These are phyloP conservation scores for Parathielavia hyrcaniae DNA, from an alignment of 495 filamentous ascomycete genomes.

Conservation along the genomic window DNA sequence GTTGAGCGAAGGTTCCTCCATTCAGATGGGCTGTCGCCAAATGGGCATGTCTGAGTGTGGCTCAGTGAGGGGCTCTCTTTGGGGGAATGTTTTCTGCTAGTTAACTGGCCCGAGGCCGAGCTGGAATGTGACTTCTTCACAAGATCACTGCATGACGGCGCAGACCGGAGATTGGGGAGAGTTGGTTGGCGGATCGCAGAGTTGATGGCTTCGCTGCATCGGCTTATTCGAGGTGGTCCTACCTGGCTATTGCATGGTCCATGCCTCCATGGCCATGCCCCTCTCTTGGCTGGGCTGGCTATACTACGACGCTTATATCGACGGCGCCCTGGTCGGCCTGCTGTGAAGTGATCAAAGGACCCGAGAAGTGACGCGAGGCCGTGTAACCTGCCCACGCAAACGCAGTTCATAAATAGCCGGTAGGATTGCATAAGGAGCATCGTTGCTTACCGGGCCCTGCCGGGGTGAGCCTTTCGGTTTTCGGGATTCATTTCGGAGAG, in stretches of 20 bases:
- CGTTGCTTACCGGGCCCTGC: conserved; percentile 4
- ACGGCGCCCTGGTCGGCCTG: too few relatives aligned
- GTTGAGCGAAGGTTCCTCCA: background rate
- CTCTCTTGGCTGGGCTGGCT: too few relatives aligned
- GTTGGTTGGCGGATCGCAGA: background rate
- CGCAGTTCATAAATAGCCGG: background rate
- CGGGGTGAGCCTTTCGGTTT: background rate
- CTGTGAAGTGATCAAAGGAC: too few relatives aligned
- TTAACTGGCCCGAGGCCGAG: background rate
- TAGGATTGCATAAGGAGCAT: background rate
- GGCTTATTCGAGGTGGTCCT: too few relatives aligned
- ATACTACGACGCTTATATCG: too few relatives aligned
- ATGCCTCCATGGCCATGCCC: too few relatives aligned
- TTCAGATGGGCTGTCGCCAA: background rate
- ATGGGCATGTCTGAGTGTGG: background rate
- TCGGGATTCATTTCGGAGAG: background rate
- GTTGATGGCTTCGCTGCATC: background rate
- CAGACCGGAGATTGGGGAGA: background rate
- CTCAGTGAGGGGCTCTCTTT: background rate
- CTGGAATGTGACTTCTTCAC: background rate
- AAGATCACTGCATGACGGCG: background rate
- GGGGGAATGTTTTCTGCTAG: background rate
- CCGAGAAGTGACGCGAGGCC: background rate
- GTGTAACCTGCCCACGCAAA: background rate
- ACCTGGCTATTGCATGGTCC: too few relatives aligned